Evolutionary conservation across 1,284 basidiomycete species (phyloP), one percentile per base, ranked within the genome.

Genomic region (Psilocybe mexicana): DNA sequence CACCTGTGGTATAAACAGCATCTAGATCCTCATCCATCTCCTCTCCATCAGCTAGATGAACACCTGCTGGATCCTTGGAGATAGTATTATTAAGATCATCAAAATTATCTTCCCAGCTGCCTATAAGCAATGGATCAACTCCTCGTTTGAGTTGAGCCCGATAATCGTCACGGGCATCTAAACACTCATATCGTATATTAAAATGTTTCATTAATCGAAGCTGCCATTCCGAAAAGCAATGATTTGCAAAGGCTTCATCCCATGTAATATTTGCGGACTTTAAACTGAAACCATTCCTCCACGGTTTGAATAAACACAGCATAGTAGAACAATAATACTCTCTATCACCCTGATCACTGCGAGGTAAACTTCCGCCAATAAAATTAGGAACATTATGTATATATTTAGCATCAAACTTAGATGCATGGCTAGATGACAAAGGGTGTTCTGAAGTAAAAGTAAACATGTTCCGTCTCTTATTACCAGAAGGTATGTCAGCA

Each of bases 241-340:
- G 73, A 43, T 73, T 72, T 1, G 2, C n/a, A 58, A 69, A 73
- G 2, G 65, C 54, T 6, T 67, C 63, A 50, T 67, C 65, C 72
- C 72, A 74, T 0, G 63, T 46, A 5, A 59, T 42, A n/a, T 38
- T 25, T 6, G 12, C 10, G 2, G 2, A 1, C 47, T 69, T 69
- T 4, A 75, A 48, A 28, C 74, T 69, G 4, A 26, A 7, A 0
- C 71, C 70, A 14, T 52, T 60, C 10, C 68, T 36, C 72, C 72
- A 75, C 2, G 69, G 71, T 44, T 62, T 65, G 38, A 74, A 74
- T 0, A 75, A 54, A 71, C 26, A 61, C 73, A 72, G 47, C 69
- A 70, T 1, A 70, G 65, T 1, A 69, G 45, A 14, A 44, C 23
- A 0, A 42, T 50, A 28, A 52, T 14, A 33, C 55, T 1, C n/a